Conservation (phyloP, 2,329 filamentous ascomycete genomes). For the Raffaelea ambrosiae region DNA sequence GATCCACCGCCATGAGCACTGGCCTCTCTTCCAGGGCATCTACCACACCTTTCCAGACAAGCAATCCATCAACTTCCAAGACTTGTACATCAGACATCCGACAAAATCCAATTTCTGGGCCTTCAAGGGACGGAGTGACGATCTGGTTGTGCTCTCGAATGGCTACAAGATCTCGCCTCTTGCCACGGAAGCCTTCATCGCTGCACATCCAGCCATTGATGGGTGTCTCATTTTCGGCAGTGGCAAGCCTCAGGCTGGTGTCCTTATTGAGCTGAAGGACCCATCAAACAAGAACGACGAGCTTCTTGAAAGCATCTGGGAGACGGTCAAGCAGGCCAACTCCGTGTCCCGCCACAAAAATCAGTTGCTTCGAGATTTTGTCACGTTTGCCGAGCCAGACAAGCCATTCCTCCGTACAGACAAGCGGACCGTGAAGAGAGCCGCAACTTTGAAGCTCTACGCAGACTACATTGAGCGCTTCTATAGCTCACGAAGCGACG, state of each 20-base stretch:
- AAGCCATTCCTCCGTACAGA: conserved; percentile 35
- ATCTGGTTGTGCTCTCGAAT: conserved; percentile 40
- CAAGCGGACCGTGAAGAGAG: conserved; percentile 38
- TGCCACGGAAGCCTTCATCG: conserved; percentile 31
- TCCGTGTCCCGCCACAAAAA: conserved; percentile 34
- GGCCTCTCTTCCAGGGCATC: conserved; percentile 26
- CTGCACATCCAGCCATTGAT: conserved; percentile 28
- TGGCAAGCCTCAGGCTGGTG: conserved; percentile 34
- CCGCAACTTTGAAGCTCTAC: conserved; percentile 23
- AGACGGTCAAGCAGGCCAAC: conserved; percentile 32
- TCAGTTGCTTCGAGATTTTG: conserved; percentile 30
- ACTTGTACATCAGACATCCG: conserved; percentile 33
- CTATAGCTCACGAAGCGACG: neutral
- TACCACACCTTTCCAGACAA: conserved; percentile 32
- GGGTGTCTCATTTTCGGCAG: conserved; percentile 37
- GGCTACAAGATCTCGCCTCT: conserved; percentile 43
- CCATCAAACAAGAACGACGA: neutral
- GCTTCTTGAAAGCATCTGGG: conserved; percentile 36
- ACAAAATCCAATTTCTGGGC: conserved; percentile 27
- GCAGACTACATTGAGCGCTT: conserved; percentile 1
- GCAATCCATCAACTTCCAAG: conserved; percentile 33
- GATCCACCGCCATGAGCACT: conserved; percentile 23
- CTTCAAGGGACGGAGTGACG: conserved; percentile 28
- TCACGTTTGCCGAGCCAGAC: conserved; percentile 27
- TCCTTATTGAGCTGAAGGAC: conserved; percentile 35